Evolutionary conservation across 345 rosid genomes (phyloP).

Genomic region (Salix caprea): DNA sequence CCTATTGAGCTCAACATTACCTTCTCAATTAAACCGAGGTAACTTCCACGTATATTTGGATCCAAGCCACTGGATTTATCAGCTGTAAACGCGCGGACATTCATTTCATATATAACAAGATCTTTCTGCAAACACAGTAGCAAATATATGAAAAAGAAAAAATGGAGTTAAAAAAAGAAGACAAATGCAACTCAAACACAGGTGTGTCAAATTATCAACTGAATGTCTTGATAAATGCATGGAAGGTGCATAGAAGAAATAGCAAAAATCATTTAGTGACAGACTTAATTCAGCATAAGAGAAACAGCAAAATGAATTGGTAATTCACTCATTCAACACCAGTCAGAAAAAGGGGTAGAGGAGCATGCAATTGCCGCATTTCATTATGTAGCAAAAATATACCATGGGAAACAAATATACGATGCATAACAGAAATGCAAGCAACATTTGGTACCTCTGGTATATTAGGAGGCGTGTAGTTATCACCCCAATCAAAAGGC

Average conservation of each 20-base stretch:
- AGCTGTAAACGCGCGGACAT: conserved; percentile 89
- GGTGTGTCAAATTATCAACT: background rate
- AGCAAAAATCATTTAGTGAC: background rate
- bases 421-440: conserved; percentile 4
- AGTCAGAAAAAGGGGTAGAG: background rate
- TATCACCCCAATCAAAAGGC: conserved; percentile 82
- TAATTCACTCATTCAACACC: too few species aligned
- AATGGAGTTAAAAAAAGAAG: background rate
- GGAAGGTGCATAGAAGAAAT: background rate
- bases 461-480: conserved; percentile 64
- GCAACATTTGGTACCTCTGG: conserved; percentile 53
- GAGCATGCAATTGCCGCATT: background rate
- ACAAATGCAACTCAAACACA: background rate
- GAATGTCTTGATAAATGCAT: background rate
- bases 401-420: background rate
- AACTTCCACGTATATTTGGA: conserved; percentile 62
- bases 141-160: background rate
- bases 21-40: conserved; percentile 83
- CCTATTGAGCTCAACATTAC: conserved; percentile 31
- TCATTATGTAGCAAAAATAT: background rate
- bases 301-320: too few species aligned
- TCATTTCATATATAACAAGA: conserved; percentile 93
- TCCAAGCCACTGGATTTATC: conserved; percentile 81
- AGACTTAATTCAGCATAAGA: too few species aligned
- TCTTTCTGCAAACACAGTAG: conserved; percentile 59